Percentiles rank a stretch among this genome's conserved stretches.
These are phyloP conservation scores for Epichloe uncinata DNA, from an alignment of 2,329 filamentous ascomycete genomes.

Conservation along the genomic window DNA sequence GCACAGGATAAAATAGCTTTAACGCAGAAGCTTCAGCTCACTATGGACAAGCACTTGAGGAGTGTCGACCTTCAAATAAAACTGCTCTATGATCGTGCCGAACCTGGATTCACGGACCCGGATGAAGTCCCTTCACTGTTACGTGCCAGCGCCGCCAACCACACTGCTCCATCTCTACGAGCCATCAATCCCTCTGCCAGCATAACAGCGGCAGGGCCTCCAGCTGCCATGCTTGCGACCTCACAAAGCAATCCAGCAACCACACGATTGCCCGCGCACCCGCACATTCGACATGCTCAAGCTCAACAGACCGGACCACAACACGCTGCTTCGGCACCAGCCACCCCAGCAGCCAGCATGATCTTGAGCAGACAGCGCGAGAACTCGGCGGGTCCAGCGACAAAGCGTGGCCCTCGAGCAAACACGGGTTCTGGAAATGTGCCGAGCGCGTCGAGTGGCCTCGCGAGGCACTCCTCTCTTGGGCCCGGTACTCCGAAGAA, in stretches of 20 bases:
- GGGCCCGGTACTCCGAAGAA: constrained; percentile 49
- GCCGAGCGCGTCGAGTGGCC: constrained; percentile 39
- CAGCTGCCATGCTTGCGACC: constrained; percentile 14
- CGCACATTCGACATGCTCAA: constrained; percentile 36
- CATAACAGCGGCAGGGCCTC: constrained; percentile 15
- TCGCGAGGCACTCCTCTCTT: constrained; percentile 49
- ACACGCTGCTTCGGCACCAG: constrained; percentile 42
- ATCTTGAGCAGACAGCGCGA: constrained; percentile 43
- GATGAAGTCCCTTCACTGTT: constrained; percentile 51
- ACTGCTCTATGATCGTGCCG: constrained; percentile 44
- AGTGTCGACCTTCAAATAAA: constrained; percentile 52
- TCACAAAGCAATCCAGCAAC: constrained; percentile 27
- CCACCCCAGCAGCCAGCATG: constrained; percentile 47
- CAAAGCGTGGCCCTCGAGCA: constrained; percentile 39
- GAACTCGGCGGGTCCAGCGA: constrained; percentile 46
- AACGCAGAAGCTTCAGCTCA: constrained; percentile 46
- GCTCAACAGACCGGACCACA: constrained; percentile 24
- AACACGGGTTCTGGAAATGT: constrained; percentile 33
- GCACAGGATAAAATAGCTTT: constrained; percentile 64
- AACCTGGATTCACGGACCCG: constrained; percentile 47
- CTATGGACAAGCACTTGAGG: constrained; percentile 49
- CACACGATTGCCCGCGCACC: constrained; percentile 28
- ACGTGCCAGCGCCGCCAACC: constrained; percentile 43
- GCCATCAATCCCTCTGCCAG: constrained; percentile 30
- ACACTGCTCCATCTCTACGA: constrained; percentile 25